These are phyloP conservation scores for Lodderomyces theae DNA, from an alignment of 1,139 yeast genomes.

Conservation along the genomic window DNA sequence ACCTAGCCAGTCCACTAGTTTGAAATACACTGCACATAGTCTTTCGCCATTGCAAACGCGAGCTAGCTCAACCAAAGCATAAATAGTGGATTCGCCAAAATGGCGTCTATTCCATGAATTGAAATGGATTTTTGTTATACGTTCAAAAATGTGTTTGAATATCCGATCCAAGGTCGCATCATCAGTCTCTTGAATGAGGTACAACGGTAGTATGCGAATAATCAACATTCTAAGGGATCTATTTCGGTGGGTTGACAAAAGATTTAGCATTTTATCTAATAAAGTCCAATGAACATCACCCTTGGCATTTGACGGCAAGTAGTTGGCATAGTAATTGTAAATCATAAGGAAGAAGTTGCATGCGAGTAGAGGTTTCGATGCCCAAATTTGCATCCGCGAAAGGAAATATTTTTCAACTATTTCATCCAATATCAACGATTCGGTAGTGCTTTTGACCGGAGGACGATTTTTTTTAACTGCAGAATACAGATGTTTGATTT, in stretches of 20 bases:
- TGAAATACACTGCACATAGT: constrained; percentile 57
- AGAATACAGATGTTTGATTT: background rate
- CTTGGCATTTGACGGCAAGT: constrained; percentile 11
- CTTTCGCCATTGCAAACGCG: constrained; percentile 59
- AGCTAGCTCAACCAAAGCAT: constrained; percentile 61
- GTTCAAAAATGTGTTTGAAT: constrained; percentile 36
- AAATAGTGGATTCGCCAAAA: constrained; percentile 61
- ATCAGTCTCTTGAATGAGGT: constrained; percentile 31
- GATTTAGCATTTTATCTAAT: constrained; percentile 14
- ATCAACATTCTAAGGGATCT: constrained; percentile 55
- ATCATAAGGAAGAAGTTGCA: constrained; percentile 46
- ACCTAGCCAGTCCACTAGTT: constrained; percentile 58
- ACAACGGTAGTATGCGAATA: constrained; percentile 46
- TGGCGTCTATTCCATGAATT: constrained; percentile 26
- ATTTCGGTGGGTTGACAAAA: constrained; percentile 27
- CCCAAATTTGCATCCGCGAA: constrained; percentile 4
- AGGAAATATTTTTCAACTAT: constrained; percentile 21
- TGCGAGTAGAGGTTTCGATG: constrained; percentile 25
- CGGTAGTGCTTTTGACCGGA: constrained; percentile 20
- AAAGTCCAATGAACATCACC: constrained; percentile 24
- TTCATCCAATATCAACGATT: constrained; percentile 21
- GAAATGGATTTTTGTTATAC: constrained; percentile 36
- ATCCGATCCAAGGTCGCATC: constrained; percentile 29
- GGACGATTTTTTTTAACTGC: constrained; percentile 23
- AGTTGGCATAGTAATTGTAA: constrained; percentile 48